These are phyloP conservation scores for Epichloe hybrida DNA, from an alignment of 2,329 filamentous ascomycete genomes.

Conservation along the genomic window DNA sequence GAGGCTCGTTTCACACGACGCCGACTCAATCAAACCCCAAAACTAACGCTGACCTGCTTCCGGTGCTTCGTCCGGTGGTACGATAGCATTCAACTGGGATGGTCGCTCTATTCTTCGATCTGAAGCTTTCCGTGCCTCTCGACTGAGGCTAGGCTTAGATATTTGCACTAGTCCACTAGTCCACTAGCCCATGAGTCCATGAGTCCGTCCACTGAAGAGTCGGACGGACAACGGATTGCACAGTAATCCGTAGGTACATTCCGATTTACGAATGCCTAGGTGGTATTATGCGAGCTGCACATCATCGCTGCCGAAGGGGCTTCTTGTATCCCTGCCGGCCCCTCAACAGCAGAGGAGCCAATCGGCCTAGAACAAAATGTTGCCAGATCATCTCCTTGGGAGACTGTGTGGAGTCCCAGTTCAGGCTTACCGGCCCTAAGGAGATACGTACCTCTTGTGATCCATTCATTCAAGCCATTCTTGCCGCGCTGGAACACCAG, in stretches of 20 bases:
- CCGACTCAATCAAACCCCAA: neutral
- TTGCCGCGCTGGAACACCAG: neutral
- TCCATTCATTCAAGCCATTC: neutral
- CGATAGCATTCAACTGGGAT: neutral
- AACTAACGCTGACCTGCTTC: neutral
- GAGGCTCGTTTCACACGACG: neutral
- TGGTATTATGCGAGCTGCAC: neutral
- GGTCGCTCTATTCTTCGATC: conserved; percentile 4
- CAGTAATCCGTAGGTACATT: neutral
- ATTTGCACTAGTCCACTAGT: neutral
- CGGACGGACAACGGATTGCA: no score
- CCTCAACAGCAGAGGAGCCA: neutral
- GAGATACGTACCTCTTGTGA: neutral
- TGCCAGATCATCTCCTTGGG: neutral
- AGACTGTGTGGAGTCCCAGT: no score
- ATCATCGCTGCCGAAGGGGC: neutral
- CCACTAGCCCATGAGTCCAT: neutral
- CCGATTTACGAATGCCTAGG: neutral
- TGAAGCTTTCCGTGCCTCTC: neutral
- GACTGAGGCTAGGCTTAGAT: neutral
- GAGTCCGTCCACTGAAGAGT: neutral
- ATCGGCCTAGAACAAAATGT: neutral
- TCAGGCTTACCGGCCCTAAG: no score
- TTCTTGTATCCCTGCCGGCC: neutral
- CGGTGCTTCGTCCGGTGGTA: neutral